These are phyloP conservation scores for Ilyonectria mors-panacis DNA, from an alignment of 2,329 filamentous ascomycete species.

Conservation along the genomic window DNA sequence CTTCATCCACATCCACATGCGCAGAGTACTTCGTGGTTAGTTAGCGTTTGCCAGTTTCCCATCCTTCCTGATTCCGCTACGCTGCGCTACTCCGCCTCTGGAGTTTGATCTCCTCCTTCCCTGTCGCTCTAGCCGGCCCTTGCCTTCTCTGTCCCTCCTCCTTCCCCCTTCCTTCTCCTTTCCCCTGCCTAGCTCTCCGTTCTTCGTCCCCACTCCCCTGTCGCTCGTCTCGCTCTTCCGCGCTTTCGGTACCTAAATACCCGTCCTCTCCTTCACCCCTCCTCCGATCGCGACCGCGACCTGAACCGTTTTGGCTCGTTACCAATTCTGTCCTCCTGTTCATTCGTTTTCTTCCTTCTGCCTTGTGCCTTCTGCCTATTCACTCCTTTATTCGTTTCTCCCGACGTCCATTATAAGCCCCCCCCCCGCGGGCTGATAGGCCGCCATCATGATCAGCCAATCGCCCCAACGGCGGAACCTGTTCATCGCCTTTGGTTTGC, in stretches of 20 bases:
- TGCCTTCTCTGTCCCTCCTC: background rate
- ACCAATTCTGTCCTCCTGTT: background rate
- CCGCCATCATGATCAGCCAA: constrained; percentile 18
- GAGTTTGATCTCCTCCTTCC: background rate
- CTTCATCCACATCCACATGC: too few relatives aligned
- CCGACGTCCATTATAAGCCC: background rate
- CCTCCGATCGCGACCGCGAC: background rate
- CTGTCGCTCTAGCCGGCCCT: background rate
- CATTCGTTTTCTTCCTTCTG: background rate
- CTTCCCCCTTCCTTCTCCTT: background rate
- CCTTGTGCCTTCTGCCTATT: background rate
- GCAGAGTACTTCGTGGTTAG: too few relatives aligned
- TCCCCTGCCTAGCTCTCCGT: background rate
- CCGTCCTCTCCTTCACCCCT: background rate
- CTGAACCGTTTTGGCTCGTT: background rate
- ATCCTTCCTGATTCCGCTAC: background rate
- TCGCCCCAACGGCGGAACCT: constrained; percentile 20
- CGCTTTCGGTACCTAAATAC: background rate
- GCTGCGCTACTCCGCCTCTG: background rate
- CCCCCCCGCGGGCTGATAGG: background rate
- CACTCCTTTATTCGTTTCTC: background rate
- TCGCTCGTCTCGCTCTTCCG: background rate
- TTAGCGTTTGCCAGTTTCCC: too few relatives aligned
- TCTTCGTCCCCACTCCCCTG: background rate
- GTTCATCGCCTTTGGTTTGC: constrained; percentile 17